Evolutionary conservation across 306 rosid species (phyloP).

Genomic region (Pyrus betulifolia): DNA sequence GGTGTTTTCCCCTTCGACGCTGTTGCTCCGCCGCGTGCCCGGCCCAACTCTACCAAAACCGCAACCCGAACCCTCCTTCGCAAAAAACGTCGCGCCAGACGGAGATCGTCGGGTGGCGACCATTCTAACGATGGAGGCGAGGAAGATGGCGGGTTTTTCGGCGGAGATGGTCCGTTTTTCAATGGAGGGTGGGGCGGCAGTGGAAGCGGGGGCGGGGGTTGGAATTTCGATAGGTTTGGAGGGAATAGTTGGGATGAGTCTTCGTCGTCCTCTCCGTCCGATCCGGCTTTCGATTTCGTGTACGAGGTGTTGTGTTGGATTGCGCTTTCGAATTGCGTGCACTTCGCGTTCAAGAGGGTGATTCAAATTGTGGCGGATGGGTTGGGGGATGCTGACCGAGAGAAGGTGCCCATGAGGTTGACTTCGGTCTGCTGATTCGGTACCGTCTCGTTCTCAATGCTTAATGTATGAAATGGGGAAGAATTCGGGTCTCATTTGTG

Average conservation of each 20-base stretch:
- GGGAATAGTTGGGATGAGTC: conserved; percentile 63
- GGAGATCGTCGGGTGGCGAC: conserved; percentile 39
- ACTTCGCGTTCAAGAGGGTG: conserved; percentile 71
- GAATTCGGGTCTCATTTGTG: neutral
- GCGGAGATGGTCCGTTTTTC: conserved; percentile 35
- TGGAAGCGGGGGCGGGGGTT: conserved; percentile 50
- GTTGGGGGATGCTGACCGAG: conserved; percentile 54
- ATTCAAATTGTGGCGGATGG: conserved; percentile 48
- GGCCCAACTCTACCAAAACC: conserved; percentile 25
- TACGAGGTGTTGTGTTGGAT: conserved; percentile 85
- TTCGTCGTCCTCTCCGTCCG: conserved; percentile 47
- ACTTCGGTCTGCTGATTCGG: conserved; percentile 48
- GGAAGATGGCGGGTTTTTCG: conserved; percentile 39
- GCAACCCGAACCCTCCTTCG: conserved; percentile 49
- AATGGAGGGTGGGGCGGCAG: conserved; percentile 40
- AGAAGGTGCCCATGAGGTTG: conserved; percentile 54
- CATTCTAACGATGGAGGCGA: conserved; percentile 25
- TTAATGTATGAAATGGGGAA: neutral
- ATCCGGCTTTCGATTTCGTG: conserved; percentile 76
- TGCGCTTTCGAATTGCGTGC: conserved; percentile 73
- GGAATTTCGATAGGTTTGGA: conserved; percentile 70
- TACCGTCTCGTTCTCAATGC: conserved; percentile 10
- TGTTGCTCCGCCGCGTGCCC: conserved; percentile 67
- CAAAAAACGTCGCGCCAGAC: conserved; percentile 54
- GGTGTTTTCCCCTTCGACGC: conserved; percentile 49